These are phyloP conservation scores for Boletus subcaerulescens DNA, from an alignment of 768 basidiomycete genomes.

Conservation along the genomic window DNA sequence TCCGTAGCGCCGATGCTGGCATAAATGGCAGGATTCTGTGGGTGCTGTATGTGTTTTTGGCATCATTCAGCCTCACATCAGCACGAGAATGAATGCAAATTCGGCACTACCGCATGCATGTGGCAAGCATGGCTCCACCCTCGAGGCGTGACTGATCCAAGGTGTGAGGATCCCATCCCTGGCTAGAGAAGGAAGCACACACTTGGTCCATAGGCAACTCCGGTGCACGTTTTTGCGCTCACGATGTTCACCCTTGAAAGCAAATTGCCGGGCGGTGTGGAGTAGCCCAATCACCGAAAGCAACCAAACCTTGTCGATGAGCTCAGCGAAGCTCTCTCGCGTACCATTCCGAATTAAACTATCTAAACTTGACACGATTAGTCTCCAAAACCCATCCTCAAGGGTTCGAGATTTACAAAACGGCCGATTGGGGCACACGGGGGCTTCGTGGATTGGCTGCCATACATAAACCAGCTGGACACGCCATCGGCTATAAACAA, in stretches of 20 bases:
- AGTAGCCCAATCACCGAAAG: slow-evolving; percentile 24
- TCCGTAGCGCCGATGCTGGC: slow-evolving; percentile 21
- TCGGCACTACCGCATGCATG: slow-evolving; percentile 28
- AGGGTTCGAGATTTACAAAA: slow-evolving; percentile 4
- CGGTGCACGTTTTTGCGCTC: slow-evolving; percentile 16
- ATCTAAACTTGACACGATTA: slow-evolving; percentile 18
- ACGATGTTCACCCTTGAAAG: slow-evolving; percentile 13
- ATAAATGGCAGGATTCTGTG: slow-evolving; percentile 23
- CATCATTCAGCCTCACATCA: slow-evolving; percentile 19
- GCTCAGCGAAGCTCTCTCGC: slow-evolving; percentile 30
- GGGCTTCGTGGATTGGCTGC: slow-evolving; percentile 3
- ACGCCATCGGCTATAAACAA: slow-evolving; percentile 9
- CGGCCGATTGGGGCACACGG: slow-evolving; percentile 11
- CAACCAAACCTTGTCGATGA: slow-evolving; percentile 25
- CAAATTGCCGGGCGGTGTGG: slow-evolving; percentile 26
- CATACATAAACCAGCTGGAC: background rate
- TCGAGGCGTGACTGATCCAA: slow-evolving; percentile 36
- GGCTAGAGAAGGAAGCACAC: slow-evolving; percentile 10
- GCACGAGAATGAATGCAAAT: slow-evolving; percentile 31
- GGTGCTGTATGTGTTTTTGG: slow-evolving; percentile 19
- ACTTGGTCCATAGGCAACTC: slow-evolving; percentile 17
- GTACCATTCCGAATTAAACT: slow-evolving; percentile 20
- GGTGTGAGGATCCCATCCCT: slow-evolving; percentile 30
- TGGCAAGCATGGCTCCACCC: slow-evolving; percentile 32
- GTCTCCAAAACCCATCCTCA: slow-evolving; percentile 3